These are phyloP conservation scores for Spergularia bocconei DNA, from an alignment of 148 eudicot species.

Conservation along the genomic window DNA sequence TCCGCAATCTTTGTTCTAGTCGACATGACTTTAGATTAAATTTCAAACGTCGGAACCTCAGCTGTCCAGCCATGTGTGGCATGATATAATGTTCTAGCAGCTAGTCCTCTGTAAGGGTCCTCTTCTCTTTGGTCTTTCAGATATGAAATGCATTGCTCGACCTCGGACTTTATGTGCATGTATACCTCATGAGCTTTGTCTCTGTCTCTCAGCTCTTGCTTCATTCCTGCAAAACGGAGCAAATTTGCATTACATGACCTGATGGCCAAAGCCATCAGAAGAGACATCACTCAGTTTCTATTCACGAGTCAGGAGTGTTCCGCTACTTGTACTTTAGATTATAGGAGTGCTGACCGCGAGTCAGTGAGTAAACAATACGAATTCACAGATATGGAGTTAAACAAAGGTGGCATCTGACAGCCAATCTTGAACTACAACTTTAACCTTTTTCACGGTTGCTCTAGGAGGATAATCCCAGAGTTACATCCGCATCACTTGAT, in stretches of 20 bases:
- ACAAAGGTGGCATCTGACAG: not conserved
- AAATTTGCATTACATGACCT: not conserved
- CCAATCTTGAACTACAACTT: not conserved
- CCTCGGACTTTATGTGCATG: constrained; percentile 53
- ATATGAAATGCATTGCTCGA: constrained; percentile 55
- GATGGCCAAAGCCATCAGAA: not conserved
- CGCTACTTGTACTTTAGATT: not conserved
- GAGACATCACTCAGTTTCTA: not conserved
- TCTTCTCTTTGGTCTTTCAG: constrained; percentile 56
- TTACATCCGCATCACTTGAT: not conserved
- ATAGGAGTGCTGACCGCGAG: not conserved
- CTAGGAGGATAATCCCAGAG: not conserved
- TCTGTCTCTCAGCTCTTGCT: constrained; percentile 47
- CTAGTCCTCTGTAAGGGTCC: constrained; percentile 57
- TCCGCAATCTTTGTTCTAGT: not conserved
- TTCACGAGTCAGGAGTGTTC: not conserved
- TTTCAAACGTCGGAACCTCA: constrained; percentile 62
- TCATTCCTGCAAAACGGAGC: constrained; percentile 36
- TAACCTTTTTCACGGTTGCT: not conserved
- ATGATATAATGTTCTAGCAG: constrained; percentile 48
- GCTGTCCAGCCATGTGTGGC: constrained; percentile 44
- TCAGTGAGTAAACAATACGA: not conserved
- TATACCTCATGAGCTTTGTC: constrained; percentile 51
- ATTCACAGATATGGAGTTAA: not conserved
- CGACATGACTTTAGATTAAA: constrained; percentile 8